These are phyloP conservation scores for Tremellales sp. DNA, from an alignment of 1,284 basidiomycete species.

Conservation along the genomic window DNA sequence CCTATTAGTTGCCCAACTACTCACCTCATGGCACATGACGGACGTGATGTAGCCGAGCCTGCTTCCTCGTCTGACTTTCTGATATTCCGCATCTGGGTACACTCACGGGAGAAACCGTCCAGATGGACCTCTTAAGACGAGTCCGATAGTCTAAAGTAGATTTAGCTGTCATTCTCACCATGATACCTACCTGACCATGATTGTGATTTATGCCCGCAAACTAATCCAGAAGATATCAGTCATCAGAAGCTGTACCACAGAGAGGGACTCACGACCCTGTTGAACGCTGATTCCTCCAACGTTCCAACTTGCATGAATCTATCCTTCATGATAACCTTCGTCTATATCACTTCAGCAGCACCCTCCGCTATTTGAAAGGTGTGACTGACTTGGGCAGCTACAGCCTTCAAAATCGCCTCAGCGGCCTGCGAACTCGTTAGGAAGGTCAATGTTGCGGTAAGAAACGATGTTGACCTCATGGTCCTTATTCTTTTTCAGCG, in stretches of 20 bases:
- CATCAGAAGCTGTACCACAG: neutral
- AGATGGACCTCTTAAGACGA: constrained; percentile 44
- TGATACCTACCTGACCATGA: constrained; percentile 42
- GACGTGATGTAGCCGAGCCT: constrained; percentile 39
- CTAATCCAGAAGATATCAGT: constrained; percentile 16
- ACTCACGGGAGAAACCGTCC: constrained; percentile 44
- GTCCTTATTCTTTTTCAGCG: constrained; percentile 34
- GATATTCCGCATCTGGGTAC: neutral
- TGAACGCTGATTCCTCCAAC: constrained; percentile 46
- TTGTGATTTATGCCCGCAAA: constrained; percentile 50
- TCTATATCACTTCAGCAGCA: constrained; percentile 16
- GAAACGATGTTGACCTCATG: constrained; percentile 15
- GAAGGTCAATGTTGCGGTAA: neutral
- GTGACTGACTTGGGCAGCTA: constrained; percentile 22
- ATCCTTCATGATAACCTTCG: constrained; percentile 44
- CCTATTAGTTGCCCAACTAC: constrained; percentile 1
- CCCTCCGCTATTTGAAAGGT: constrained; percentile 8
- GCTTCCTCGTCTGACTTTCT: neutral
- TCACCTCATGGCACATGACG: constrained; percentile 49
- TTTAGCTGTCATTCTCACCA: neutral
- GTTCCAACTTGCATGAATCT: constrained; percentile 44
- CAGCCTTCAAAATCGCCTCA: constrained; percentile 43
- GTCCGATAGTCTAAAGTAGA: constrained; percentile 39
- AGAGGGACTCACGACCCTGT: constrained; percentile 34
- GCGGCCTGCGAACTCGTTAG: constrained; percentile 26